phyloP scores from a whole-genome alignment of 1,139 yeast genomes.

The Starmera stellimalicola region DNA sequence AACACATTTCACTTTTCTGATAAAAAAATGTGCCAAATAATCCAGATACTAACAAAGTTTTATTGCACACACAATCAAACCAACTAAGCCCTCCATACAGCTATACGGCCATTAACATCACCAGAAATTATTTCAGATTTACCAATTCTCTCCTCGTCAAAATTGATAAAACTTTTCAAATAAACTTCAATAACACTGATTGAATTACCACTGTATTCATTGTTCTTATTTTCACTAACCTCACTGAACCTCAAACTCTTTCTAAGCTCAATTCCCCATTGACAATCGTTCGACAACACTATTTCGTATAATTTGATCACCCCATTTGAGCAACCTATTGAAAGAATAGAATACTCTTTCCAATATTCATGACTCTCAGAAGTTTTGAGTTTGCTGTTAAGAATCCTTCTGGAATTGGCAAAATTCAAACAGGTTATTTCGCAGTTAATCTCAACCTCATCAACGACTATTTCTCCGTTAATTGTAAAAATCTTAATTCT shows the following conservation, averaged over 20 bases:
- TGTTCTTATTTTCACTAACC: slow-evolving; percentile 10
- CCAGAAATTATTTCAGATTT: slow-evolving; percentile 27
- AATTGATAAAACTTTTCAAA: slow-evolving; percentile 20
- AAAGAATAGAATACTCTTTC: slow-evolving; percentile 25
- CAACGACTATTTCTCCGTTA: slow-evolving; percentile 36
- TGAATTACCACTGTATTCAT: slow-evolving; percentile 14
- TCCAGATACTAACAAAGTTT: too few relatives aligned
- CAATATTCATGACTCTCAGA: slow-evolving; percentile 27
- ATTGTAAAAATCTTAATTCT: slow-evolving; percentile 35
- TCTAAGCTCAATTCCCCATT: slow-evolving; percentile 18
- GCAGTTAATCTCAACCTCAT: slow-evolving; percentile 5
- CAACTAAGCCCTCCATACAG: slow-evolving; percentile 22
- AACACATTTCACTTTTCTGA: too few relatives aligned
- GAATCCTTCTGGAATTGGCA: slow-evolving; percentile 17
- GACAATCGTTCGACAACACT: slow-evolving; percentile 7
- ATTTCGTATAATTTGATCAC: slow-evolving; percentile 23
- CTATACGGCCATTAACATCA: slow-evolving; percentile 23
- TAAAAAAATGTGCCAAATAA: too few relatives aligned
- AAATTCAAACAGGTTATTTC: slow-evolving; percentile 19
- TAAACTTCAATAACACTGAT: slow-evolving; percentile 22
- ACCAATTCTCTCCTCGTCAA: slow-evolving; percentile 22
- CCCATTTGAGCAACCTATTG: slow-evolving; percentile 26
- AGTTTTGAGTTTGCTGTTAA: slow-evolving; percentile 16
- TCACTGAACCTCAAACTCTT: slow-evolving; percentile 15
- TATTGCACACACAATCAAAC: too few relatives aligned